Percentiles rank a stretch among this genome's conserved stretches.
phyloP scores from a whole-genome alignment of 805 yeast species.

The Ogataea parapolymorpha region DNA sequence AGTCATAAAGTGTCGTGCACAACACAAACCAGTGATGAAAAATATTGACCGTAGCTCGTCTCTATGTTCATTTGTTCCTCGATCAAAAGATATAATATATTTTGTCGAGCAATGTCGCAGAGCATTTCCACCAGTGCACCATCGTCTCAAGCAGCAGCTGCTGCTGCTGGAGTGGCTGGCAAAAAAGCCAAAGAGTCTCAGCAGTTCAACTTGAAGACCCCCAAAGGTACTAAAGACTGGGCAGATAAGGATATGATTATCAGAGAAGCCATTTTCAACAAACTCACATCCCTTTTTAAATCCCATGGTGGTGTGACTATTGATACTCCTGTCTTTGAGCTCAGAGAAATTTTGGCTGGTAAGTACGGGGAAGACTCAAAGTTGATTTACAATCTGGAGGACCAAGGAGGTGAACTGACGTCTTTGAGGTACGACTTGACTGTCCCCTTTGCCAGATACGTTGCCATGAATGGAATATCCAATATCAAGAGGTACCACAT shows the following conservation, averaged over 20 bases:
- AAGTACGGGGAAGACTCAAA: constrained; percentile 99
- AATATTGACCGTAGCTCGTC: constrained; percentile 1
- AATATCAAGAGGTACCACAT: constrained; percentile 92
- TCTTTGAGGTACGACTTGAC: constrained; percentile 95
- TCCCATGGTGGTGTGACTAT: constrained; percentile 98
- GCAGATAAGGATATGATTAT: constrained; percentile 96
- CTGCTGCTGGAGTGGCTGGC: constrained; percentile 2
- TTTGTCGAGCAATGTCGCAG: constrained; percentile 12
- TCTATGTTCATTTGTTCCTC: constrained; percentile 11
- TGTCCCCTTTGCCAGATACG: constrained; percentile 96
- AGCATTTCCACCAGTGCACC: constrained; percentile 4
- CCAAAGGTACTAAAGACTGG: constrained; percentile 98
- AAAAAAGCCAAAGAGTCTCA: constrained; percentile 43
- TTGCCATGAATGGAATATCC: constrained; percentile 91
- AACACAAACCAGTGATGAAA: constrained; percentile 5
- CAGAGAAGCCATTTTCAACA: constrained; percentile 79
- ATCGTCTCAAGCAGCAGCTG: background rate
- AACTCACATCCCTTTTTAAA: constrained; percentile 73
- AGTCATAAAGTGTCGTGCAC: constrained; percentile 2
- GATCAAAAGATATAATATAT: constrained; percentile 8
- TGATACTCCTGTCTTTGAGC: constrained; percentile 97
- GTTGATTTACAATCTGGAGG: constrained; percentile 91
- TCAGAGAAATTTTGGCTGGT: constrained; percentile 92
- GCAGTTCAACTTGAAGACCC: constrained; percentile 82
- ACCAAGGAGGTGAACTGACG: constrained; percentile 97